Conservation (phyloP, 805 yeast species). For the Suhomyces vadensis region DNA sequence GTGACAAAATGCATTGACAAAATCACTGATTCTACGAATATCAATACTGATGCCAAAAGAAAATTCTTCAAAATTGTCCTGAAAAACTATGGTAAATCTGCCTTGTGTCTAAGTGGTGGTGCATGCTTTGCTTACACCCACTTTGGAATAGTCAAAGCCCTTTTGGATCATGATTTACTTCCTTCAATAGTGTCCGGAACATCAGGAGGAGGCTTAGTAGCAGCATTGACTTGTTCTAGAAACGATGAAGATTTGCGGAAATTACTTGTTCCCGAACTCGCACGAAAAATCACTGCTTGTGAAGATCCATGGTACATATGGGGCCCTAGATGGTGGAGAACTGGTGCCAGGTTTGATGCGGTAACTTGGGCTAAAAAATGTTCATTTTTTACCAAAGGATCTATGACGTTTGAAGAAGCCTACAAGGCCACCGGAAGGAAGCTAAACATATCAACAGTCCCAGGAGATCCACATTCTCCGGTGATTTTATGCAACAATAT, state of each 20-base stretch:
- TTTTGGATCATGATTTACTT: slow-evolving; percentile 62
- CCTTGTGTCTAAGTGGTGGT: slow-evolving; percentile 75
- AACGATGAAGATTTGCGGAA: slow-evolving; percentile 63
- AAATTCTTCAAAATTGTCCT: slow-evolving; percentile 56
- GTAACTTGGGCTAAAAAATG: slow-evolving; percentile 70
- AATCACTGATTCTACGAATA: slow-evolving; percentile 38
- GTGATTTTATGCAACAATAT: slow-evolving; percentile 74
- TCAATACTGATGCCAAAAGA: slow-evolving; percentile 45
- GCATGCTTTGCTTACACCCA: slow-evolving; percentile 78
- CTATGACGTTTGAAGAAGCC: slow-evolving; percentile 70
- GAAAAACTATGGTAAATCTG: slow-evolving; percentile 70
- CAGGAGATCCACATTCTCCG: slow-evolving; percentile 80
- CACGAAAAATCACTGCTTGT: slow-evolving; percentile 67
- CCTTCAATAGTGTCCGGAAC: slow-evolving; percentile 77
- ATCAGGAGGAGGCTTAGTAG: slow-evolving; percentile 78
- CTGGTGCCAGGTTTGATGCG: slow-evolving; percentile 80
- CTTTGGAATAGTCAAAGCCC: slow-evolving; percentile 72
- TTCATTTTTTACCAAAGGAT: slow-evolving; percentile 71
- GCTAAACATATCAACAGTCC: slow-evolving; percentile 74
- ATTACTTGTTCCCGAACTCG: slow-evolving; percentile 60
- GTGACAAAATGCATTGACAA: slow-evolving; percentile 49
- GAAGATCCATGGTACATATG: slow-evolving; percentile 61
- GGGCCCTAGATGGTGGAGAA: slow-evolving; percentile 64
- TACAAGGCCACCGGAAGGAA: slow-evolving; percentile 67
- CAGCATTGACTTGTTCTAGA: slow-evolving; percentile 69